phyloP scores from a whole-genome alignment of 2,329 filamentous ascomycete genomes.

The Myriangium duriaei region DNA sequence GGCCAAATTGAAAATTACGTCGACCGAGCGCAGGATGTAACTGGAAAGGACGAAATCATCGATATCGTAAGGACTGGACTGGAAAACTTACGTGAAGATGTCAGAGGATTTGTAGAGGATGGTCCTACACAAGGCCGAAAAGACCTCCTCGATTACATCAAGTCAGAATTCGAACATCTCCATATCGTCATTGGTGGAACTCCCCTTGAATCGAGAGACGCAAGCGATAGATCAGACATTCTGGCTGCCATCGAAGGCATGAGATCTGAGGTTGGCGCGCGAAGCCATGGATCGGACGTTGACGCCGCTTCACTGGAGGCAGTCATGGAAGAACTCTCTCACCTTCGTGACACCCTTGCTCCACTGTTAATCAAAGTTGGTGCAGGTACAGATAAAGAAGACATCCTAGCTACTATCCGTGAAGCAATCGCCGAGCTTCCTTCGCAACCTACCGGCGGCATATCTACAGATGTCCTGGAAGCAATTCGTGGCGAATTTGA shows the following conservation, averaged over 20 bases:
- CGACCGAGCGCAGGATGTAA: conserved; percentile 54
- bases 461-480: conserved; percentile 40
- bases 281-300: conserved; percentile 24
- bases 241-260: conserved; percentile 29
- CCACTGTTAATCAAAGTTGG: conserved; percentile 38
- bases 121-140: conserved; percentile 29
- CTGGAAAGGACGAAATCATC: conserved; percentile 66
- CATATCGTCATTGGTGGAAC: conserved; percentile 41
- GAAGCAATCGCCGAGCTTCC: conserved; percentile 24
- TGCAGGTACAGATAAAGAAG: conserved; percentile 36
- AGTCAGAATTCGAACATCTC: conserved; percentile 47
- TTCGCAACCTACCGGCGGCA: conserved; percentile 15
- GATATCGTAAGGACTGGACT: conserved; percentile 53
- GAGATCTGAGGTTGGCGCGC: conserved; percentile 27
- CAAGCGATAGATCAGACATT: conserved; percentile 25
- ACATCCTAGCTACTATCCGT: conserved; percentile 56
- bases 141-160: conserved; percentile 39
- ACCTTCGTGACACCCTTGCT: conserved; percentile 45
- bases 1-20: conserved; percentile 72
- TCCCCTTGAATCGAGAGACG: background rate
- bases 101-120: conserved; percentile 39
- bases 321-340: conserved; percentile 49
- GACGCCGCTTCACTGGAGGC: conserved; percentile 48
- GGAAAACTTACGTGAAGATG: conserved; percentile 49
- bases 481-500: conserved; percentile 40